phyloP scores from a whole-genome alignment of 208 protist genomes.

The Angomonas deanei region DNA sequence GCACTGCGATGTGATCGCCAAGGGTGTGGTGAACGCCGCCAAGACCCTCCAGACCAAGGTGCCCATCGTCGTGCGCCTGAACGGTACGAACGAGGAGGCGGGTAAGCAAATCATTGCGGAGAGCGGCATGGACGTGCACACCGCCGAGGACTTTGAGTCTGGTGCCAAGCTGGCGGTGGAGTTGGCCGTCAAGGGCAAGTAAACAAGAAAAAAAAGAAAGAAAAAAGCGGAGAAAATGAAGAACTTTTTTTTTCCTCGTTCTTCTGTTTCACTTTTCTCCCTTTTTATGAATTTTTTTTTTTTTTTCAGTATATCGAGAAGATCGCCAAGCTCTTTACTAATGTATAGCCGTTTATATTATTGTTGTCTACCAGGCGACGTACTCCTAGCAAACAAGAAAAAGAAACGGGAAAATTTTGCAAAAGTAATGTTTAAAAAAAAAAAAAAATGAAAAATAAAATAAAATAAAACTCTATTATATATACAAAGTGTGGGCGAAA shows the following conservation, averaged over 20 bases:
- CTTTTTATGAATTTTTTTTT: constrained; percentile 6
- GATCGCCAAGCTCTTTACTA: no score
- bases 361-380: neutral
- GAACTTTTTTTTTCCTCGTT: constrained; percentile 3
- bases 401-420: neutral
- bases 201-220: neutral
- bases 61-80: constrained; percentile 93
- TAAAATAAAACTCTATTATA: neutral
- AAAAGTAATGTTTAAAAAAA: constrained; percentile 4
- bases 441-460: constrained; percentile 6
- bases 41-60: constrained; percentile 84
- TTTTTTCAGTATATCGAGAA: neutral
- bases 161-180: constrained; percentile 74
- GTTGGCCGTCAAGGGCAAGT: constrained; percentile 22
- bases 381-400: constrained; percentile 1
- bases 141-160: constrained; percentile 80
- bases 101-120: constrained; percentile 94
- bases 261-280: no score
- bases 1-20: constrained; percentile 97
- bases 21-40: constrained; percentile 93
- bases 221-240: neutral
- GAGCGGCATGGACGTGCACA: constrained; percentile 75
- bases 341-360: constrained; percentile 4
- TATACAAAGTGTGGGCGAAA: no score
- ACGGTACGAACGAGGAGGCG: constrained; percentile 94